Conservation (phyloP, 306 rosid genomes). For the Lathyrus oleraceus region DNA sequence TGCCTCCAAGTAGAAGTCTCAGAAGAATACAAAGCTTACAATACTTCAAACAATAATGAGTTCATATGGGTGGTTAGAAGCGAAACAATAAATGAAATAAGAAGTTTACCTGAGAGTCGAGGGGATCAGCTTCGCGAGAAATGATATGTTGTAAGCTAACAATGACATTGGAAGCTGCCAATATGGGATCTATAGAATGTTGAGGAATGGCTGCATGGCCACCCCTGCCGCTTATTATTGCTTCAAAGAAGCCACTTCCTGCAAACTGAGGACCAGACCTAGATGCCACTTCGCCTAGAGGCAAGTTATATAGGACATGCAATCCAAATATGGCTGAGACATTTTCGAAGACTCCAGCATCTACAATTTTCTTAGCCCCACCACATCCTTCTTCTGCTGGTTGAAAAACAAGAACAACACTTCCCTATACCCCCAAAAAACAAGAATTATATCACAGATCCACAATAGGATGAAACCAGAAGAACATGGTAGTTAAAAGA, state of each 20-base stretch:
- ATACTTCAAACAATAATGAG: conserved; percentile 7
- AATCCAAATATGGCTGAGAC: conserved; percentile 74
- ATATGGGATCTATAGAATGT: conserved; percentile 78
- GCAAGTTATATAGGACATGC: conserved; percentile 40
- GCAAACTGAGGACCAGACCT: conserved; percentile 72
- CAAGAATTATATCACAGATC: conserved; percentile 23
- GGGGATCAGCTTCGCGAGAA: conserved; percentile 85
- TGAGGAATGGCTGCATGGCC: conserved; percentile 95
- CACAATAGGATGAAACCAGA: no score
- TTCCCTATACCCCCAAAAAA: conserved; percentile 58
- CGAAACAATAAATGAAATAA: conserved; percentile 22
- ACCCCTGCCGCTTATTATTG: conserved; percentile 77
- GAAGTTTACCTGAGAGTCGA: conserved; percentile 72
- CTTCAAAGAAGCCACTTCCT: conserved; percentile 75
- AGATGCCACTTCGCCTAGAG: conserved; percentile 63
- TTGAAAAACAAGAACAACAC: conserved; percentile 86
- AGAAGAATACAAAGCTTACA: conserved; percentile 12
- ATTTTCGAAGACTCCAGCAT: conserved; percentile 59
- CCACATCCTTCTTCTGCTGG: conserved; percentile 95
- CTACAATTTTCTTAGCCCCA: conserved; percentile 77
- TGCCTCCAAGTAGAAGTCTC: not conserved
- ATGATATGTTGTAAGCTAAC: conserved; percentile 84
- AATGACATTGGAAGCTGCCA: conserved; percentile 77
- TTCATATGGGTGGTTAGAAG: not conserved
- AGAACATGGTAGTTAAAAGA: no score